phyloP scores from a whole-genome alignment of 441 rosid genomes.

The Manihot esculenta region DNA sequence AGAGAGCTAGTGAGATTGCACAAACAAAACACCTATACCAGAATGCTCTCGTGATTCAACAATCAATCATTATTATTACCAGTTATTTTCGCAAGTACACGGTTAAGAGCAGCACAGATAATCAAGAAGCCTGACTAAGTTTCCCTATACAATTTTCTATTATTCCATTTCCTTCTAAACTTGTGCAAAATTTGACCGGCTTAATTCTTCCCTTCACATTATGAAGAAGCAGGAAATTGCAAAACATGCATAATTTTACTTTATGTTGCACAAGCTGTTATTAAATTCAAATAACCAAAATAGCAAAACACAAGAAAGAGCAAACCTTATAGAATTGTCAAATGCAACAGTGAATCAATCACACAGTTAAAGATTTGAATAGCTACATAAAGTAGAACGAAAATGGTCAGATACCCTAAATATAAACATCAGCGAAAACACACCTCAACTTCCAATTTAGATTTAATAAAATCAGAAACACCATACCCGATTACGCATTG shows the following conservation, averaged over 20 bases:
- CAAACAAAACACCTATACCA: neutral
- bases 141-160: neutral
- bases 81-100: neutral
- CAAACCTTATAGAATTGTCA: neutral
- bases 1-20: neutral
- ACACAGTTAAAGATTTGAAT: neutral
- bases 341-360: slow-evolving; percentile 7
- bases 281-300: neutral
- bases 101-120: neutral
- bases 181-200: neutral
- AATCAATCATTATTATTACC: neutral
- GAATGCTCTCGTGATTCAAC: neutral
- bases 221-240: neutral
- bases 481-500: slow-evolving; percentile 26
- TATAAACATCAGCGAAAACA: neutral
- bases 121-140: neutral
- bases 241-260: neutral
- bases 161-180: neutral
- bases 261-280: neutral
- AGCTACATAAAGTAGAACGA: neutral
- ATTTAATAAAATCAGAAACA: slow-evolving; percentile 4
- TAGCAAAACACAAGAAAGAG: neutral
- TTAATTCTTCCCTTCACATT: neutral
- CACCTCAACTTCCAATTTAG: slow-evolving; percentile 10
- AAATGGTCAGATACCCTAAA: neutral